phyloP scores from a whole-genome alignment of 495 filamentous ascomycete species.

The Amphirosellinia nigrospora region DNA sequence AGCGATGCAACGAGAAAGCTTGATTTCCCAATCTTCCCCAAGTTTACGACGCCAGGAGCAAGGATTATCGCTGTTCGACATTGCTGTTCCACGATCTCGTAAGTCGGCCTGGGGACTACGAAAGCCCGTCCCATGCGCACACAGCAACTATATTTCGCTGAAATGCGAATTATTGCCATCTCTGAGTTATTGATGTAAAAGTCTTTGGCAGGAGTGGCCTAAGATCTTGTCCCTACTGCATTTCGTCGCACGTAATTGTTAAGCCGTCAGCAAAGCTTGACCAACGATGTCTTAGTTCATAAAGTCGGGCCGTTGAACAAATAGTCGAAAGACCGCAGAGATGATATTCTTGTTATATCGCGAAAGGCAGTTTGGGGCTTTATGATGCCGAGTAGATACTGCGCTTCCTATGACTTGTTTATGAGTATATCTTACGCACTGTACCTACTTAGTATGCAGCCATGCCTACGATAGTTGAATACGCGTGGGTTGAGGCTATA shows the following conservation, averaged over 20 bases:
- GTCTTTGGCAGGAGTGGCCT: too few relatives aligned
- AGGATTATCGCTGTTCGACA: not conserved
- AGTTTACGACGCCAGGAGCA: not conserved
- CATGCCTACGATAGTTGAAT: too few relatives aligned
- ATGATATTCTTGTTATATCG: not conserved
- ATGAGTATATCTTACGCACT: too few relatives aligned
- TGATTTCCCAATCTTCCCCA: not conserved
- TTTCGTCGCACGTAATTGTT: not conserved
- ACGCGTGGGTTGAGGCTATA: too few relatives aligned
- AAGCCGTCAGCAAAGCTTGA: not conserved
- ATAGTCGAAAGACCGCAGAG: not conserved
- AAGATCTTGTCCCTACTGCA: too few relatives aligned
- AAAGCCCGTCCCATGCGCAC: not conserved
- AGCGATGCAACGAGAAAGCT: not conserved
- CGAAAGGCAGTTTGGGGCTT: too few relatives aligned
- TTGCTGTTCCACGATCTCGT: not conserved
- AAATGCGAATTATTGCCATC: too few relatives aligned
- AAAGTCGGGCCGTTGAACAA: not conserved
- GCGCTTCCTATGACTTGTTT: too few relatives aligned
- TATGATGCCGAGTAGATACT: too few relatives aligned
- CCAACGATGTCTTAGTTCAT: not conserved
- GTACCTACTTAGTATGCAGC: too few relatives aligned
- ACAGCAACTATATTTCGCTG: not conserved
- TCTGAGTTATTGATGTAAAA: too few relatives aligned
- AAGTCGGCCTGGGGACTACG: not conserved